These are phyloP conservation scores for Quercus ilex DNA, from an alignment of 306 rosid genomes.

Conservation along the genomic window DNA sequence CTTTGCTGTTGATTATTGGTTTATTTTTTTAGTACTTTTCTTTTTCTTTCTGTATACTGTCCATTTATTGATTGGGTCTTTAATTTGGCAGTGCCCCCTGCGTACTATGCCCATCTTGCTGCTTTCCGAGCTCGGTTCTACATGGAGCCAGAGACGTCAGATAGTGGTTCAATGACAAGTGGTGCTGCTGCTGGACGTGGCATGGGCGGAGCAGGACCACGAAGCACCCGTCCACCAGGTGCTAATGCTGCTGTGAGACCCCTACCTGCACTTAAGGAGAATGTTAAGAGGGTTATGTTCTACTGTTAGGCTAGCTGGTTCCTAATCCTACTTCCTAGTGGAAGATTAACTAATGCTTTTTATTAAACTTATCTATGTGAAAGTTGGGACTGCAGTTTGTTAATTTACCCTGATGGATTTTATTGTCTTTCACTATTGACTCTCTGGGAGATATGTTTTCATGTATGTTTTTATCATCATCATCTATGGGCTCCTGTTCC, in stretches of 20 bases:
- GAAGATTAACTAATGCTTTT: background rate
- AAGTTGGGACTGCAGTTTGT: no score
- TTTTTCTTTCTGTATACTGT: no score
- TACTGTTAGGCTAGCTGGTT: conserved; percentile 48
- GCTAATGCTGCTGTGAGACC: conserved; percentile 78
- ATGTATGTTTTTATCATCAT: no score
- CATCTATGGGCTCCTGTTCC: no score
- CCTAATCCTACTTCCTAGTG: no score
- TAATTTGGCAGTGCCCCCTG: conserved; percentile 80
- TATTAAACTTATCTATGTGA: background rate
- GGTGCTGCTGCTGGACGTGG: conserved; percentile 64
- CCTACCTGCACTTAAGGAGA: conserved; percentile 78
- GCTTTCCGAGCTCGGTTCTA: conserved; percentile 94
- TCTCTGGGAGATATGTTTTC: no score
- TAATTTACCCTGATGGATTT: no score
- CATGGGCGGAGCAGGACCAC: conserved; percentile 37
- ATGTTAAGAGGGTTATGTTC: conserved; percentile 91
- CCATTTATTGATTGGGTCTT: background rate
- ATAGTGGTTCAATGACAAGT: conserved; percentile 87
- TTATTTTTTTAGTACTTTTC: no score
- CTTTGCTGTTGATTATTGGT: background rate
- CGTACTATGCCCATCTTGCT: conserved; percentile 91
- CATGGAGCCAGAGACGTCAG: conserved; percentile 88
- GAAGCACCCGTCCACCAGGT: conserved; percentile 63
- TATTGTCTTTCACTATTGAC: no score